These are phyloP conservation scores for Rosa multiflora DNA, from an alignment of 306 rosid genomes.

Conservation along the genomic window DNA sequence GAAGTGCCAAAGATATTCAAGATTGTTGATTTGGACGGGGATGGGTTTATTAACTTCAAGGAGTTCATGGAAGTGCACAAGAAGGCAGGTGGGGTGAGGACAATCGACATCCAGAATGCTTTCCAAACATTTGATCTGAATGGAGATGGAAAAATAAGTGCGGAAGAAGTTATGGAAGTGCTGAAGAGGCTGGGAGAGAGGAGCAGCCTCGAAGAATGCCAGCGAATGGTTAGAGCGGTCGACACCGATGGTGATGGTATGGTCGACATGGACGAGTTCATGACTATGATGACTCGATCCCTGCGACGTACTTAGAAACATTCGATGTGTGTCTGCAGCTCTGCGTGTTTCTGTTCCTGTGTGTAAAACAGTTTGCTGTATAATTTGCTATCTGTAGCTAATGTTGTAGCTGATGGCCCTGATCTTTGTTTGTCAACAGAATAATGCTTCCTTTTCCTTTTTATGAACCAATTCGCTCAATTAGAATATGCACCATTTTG, in stretches of 20 bases:
- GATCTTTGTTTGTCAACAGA: background rate
- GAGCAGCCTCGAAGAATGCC: conserved; percentile 71
- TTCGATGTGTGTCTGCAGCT: background rate
- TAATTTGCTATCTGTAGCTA: background rate
- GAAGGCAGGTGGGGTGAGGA: conserved; percentile 61
- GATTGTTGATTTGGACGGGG: conserved; percentile 75
- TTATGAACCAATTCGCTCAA: background rate
- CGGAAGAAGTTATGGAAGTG: conserved; percentile 70
- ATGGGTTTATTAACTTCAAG: conserved; percentile 65
- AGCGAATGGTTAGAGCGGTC: conserved; percentile 68
- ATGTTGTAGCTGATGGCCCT: background rate
- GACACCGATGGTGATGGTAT: conserved; percentile 80
- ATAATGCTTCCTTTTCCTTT: background rate
- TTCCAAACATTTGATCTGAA: conserved; percentile 62
- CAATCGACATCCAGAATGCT: conserved; percentile 60
- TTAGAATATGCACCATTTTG: background rate
- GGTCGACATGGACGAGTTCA: conserved; percentile 82
- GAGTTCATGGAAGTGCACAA: conserved; percentile 77
- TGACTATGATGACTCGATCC: conserved; percentile 72
- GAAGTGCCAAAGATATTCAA: conserved; percentile 68
- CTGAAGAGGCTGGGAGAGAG: conserved; percentile 64
- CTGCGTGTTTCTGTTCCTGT: background rate
- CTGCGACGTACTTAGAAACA: background rate
- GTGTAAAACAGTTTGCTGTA: background rate
- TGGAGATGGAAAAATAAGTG: conserved; percentile 79